phyloP scores from a whole-genome alignment of 1,284 basidiomycete genomes.

The Cutaneotrichosporon sp. region DNA sequence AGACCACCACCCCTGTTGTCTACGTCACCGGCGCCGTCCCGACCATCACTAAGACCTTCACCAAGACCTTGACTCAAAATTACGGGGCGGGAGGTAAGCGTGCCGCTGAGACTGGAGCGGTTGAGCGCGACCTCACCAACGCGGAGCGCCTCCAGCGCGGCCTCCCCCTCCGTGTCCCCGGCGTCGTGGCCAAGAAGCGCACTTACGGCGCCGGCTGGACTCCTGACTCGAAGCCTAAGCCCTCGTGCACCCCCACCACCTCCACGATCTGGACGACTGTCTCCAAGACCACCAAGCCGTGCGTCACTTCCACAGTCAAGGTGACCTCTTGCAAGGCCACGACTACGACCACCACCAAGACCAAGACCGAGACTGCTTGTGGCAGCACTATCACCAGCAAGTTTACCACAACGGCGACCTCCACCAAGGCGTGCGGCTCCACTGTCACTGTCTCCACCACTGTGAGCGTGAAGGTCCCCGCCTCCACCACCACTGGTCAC shows the following conservation, averaged over 20 bases:
- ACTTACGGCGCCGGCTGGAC: background rate
- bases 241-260: slow-evolving; percentile 16
- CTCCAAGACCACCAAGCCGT: background rate
- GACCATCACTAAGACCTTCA: background rate
- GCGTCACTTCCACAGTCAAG: background rate
- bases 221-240: background rate
- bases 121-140: slow-evolving; percentile 13
- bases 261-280: background rate
- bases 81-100: background rate
- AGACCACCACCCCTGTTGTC: background rate
- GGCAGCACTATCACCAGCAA: background rate
- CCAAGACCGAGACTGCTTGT: background rate
- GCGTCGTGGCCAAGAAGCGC: background rate
- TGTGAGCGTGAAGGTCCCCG: background rate
- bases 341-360: background rate
- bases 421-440: background rate
- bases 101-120: background rate
- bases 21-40: background rate
- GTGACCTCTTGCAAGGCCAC: background rate
- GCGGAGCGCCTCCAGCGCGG: slow-evolving; percentile 21
- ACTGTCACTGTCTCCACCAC: background rate
- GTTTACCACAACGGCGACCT: background rate
- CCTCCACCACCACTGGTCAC: background rate
- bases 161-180: slow-evolving; percentile 17
- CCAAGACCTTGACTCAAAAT: background rate